Evolutionary conservation across 2,329 filamentous ascomycete species (phyloP).

Genomic region (Penicillium sp.): DNA sequence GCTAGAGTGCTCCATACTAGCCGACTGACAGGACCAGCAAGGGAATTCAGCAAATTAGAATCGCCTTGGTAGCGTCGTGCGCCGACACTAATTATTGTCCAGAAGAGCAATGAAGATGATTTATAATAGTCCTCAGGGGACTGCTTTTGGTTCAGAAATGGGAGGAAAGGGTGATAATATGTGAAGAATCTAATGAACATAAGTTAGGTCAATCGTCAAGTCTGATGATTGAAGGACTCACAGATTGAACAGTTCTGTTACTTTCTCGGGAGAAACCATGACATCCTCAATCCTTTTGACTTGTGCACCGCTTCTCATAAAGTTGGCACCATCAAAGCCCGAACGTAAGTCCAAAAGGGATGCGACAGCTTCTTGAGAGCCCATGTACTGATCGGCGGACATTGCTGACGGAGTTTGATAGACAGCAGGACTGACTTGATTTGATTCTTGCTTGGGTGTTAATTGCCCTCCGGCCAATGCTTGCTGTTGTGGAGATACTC

Average conservation of each 20-base stretch:
- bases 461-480: conserved; percentile 28
- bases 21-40: conserved; percentile 54
- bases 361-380: conserved; percentile 51
- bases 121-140: conserved; percentile 58
- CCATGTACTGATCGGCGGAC: conserved; percentile 45
- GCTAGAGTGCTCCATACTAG: conserved; percentile 62
- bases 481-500: conserved; percentile 26
- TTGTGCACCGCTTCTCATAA: conserved; percentile 51
- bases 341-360: conserved; percentile 52
- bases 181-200: conserved; percentile 55
- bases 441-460: conserved; percentile 40
- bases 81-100: conserved; percentile 64
- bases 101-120: conserved; percentile 64
- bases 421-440: conserved; percentile 34
- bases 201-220: conserved; percentile 11
- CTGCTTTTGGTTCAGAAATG: conserved; percentile 58
- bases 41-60: conserved; percentile 53
- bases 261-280: conserved; percentile 44
- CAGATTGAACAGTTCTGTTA: conserved; percentile 48
- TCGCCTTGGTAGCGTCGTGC: conserved; percentile 60
- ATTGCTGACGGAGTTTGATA: conserved; percentile 39
- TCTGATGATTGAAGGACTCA: conserved; percentile 23
- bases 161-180: conserved; percentile 63
- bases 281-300: conserved; percentile 55
- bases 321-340: conserved; percentile 44